Evolutionary conservation across 352 stramenopile genomes (phyloP).

Genomic region (Phytophthora tentaculata): DNA sequence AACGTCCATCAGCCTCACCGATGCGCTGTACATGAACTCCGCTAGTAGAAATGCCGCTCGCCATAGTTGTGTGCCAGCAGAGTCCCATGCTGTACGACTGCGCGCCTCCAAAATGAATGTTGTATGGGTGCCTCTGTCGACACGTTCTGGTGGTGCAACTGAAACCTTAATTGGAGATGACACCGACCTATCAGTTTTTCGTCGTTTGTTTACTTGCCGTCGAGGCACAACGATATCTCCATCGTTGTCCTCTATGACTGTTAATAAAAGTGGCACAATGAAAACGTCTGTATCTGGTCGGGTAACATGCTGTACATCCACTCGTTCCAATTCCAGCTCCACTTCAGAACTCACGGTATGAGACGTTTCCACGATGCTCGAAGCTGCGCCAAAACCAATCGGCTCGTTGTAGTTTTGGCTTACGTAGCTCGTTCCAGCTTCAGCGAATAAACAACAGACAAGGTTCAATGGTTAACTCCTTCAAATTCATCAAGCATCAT

Average conservation of each 20-base stretch:
- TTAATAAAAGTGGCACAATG: conserved; percentile 2
- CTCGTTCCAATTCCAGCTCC: background rate
- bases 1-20: conserved; percentile 13
- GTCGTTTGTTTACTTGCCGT: background rate
- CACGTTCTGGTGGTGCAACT: background rate
- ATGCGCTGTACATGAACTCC: conserved; percentile 49
- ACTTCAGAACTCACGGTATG: conserved; percentile 6
- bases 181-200: background rate
- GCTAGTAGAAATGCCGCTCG: conserved; percentile 61
- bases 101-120: conserved; percentile 32
- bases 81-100: conserved; percentile 35
- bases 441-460: background rate
- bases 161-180: conserved; percentile 6
- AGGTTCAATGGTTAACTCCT: conserved; percentile 4
- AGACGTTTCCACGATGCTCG: background rate
- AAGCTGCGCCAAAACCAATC: background rate
- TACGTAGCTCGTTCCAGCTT: background rate
- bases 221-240: conserved; percentile 9
- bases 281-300: background rate
- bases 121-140: conserved; percentile 5
- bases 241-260: background rate
- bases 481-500: background rate
- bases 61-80: conserved; percentile 56
- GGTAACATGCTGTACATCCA: background rate
- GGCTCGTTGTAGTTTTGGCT: background rate